These are phyloP conservation scores for Apophysomyces variabilis DNA, from an alignment of 371 early-diverging fungal species.

Conservation along the genomic window DNA sequence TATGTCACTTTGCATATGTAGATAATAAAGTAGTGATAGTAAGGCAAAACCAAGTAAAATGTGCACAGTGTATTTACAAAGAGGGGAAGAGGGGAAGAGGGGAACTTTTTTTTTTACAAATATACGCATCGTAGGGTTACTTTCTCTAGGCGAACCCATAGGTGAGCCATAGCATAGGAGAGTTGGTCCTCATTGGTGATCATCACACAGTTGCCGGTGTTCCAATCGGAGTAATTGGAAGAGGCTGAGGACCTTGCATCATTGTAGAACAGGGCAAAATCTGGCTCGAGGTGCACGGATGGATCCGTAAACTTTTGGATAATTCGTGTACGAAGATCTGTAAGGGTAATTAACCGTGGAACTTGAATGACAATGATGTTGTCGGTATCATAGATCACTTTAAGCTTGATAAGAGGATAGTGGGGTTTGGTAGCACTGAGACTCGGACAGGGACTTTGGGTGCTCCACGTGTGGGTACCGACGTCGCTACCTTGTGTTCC, in stretches of 20 bases:
- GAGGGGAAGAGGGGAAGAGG: background rate
- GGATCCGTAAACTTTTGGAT: slow-evolving; percentile 25
- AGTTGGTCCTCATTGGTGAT: slow-evolving; percentile 28
- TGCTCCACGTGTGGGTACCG: slow-evolving; percentile 17
- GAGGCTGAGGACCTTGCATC: slow-evolving; percentile 32
- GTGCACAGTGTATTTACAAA: slow-evolving; percentile 1
- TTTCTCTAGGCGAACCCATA: slow-evolving; percentile 31
- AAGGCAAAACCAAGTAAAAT: background rate
- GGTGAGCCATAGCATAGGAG: slow-evolving; percentile 20
- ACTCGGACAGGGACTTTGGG: slow-evolving; percentile 15
- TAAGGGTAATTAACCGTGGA: slow-evolving; percentile 24
- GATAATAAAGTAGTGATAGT: background rate
- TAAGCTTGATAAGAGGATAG: slow-evolving; percentile 23
- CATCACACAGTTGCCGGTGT: slow-evolving; percentile 16
- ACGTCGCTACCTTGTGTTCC: slow-evolving; percentile 13
- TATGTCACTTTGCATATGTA: too few relatives aligned
- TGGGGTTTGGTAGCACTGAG: slow-evolving; percentile 20
- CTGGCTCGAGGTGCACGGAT: slow-evolving; percentile 17
- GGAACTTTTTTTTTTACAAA: background rate
- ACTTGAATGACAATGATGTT: slow-evolving; percentile 39
- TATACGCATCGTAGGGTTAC: slow-evolving; percentile 31
- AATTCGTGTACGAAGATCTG: slow-evolving; percentile 26
- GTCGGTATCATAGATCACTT: slow-evolving; percentile 34
- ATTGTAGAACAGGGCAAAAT: slow-evolving; percentile 27
- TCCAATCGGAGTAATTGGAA: slow-evolving; percentile 19